Evolutionary conservation across 148 eudicot genomes (phyloP), one percentile per base, ranked within the genome.

Genomic region (Salicornia ramosissima): DNA sequence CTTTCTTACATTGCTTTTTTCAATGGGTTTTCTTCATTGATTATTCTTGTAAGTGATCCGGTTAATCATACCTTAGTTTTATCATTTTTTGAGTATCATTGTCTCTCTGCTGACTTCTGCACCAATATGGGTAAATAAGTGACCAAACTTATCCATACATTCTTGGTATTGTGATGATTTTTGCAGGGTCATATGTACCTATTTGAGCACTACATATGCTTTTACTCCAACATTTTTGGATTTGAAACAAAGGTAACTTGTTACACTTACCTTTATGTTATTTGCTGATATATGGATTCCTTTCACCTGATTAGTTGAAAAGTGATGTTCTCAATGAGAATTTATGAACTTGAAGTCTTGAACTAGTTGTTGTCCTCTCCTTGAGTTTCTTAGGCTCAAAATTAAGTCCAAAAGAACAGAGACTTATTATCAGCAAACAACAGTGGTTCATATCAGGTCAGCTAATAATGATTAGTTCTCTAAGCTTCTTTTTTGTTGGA

Each of bases 131-230:
- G 29, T 50, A n/a, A 71, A 25, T 65, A 13, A 43, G 3, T 64
- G 5, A 36, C 52, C 65, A 64, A n/a, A 66, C 68, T 76, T 24
- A 36, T 45, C 22, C 58, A 64, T 53, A 50, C 63, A 18, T 68
- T 65, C 73, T 64, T 46, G 56, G 49, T 52, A 33, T 50, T 72
- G 30, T 33, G 53, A 64, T 71, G 57, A 40, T 77, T 64, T 74
- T 64, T 91, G 88, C 96, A 94, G 99, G 99, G 99, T 68, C 99
- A 94, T 74, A 87, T 94, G 99, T 94, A 94, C 80, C 66, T 94
- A 72, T 94, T 94, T 82, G 92, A 72, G 61, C 90, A 75, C 75
- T 79, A 75, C 74, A 76, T 94, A 76, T 94, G 99, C 90, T 94
- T 94, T 79, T 94, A 94, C 75, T 86, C 97, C 77, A 94, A 94